A percentile compares a stretch with the other conserved stretches of the same genome.
phyloP scores from a whole-genome alignment of 139 green algal species.

The Volvox reticuliferus region DNA sequence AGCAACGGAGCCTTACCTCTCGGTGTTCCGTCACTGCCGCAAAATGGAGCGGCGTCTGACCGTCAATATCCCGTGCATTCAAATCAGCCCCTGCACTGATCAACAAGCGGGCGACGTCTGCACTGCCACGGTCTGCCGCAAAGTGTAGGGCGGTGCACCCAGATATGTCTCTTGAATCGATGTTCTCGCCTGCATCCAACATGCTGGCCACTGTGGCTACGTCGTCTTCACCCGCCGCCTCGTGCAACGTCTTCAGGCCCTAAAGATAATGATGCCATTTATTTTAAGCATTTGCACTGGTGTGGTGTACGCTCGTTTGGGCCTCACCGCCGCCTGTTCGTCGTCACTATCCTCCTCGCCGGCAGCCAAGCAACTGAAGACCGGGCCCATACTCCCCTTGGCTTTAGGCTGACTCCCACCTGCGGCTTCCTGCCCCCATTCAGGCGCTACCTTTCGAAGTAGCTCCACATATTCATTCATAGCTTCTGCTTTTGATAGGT shows the following conservation, averaged over 20 bases:
- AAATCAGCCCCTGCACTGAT: constrained; percentile 65
- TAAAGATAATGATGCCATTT: constrained; percentile 3
- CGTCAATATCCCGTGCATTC: constrained; percentile 63
- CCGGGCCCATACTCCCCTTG: constrained; percentile 34
- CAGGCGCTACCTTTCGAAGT: background rate
- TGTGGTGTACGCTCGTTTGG: background rate
- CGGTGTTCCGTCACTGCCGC: constrained; percentile 64
- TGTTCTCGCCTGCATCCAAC: constrained; percentile 31
- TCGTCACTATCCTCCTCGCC: background rate
- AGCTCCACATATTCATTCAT: constrained; percentile 25
- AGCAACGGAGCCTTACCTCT: constrained; percentile 28
- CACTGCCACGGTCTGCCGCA: constrained; percentile 72
- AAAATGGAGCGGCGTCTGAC: constrained; percentile 72
- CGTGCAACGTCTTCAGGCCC: constrained; percentile 39
- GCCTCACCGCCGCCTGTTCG: background rate
- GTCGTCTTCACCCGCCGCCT: constrained; percentile 52
- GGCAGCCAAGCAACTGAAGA: constrained; percentile 48
- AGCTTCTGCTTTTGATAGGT: background rate
- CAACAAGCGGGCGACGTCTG: constrained; percentile 59
- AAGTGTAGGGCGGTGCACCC: constrained; percentile 83
- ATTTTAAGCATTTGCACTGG: background rate
- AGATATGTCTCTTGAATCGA: constrained; percentile 36
- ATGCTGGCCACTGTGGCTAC: background rate
- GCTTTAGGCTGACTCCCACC: background rate
- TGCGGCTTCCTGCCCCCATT: background rate